Percentiles rank a stretch among this genome's conserved stretches.
phyloP scores from a whole-genome alignment of 139 green algal species.

The Picochlorum sp. region DNA sequence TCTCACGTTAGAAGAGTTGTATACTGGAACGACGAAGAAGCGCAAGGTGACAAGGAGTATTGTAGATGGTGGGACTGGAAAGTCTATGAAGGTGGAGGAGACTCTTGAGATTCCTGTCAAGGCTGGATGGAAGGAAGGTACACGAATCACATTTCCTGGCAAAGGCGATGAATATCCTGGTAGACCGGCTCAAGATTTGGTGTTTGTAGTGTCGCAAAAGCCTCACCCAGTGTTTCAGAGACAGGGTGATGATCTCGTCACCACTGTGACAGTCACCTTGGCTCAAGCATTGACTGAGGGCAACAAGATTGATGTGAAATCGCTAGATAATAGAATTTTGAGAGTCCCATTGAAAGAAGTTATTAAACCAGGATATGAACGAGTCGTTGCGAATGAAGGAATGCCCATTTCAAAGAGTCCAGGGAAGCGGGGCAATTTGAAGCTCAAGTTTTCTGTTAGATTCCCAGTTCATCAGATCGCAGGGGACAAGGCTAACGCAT shows the following conservation, averaged over 20 bases:
- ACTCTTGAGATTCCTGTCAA: conserved; percentile 81
- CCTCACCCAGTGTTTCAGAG: conserved; percentile 66
- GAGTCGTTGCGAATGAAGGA: conserved; percentile 39
- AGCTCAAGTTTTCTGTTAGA: conserved; percentile 56
- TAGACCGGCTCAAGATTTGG: conserved; percentile 62
- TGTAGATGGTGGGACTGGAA: conserved; percentile 23
- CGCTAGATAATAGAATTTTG: conserved; percentile 49
- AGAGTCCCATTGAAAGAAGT: conserved; percentile 36
- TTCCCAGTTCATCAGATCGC: conserved; percentile 42
- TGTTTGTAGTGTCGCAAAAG: conserved; percentile 81
- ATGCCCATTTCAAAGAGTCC: conserved; percentile 67
- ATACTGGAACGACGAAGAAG: conserved; percentile 53
- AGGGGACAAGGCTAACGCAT: conserved; percentile 3
- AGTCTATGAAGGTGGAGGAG: conserved; percentile 49
- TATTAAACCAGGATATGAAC: conserved; percentile 20
- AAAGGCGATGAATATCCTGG: conserved; percentile 77
- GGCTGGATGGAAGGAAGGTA: conserved; percentile 90
- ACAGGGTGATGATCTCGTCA: conserved; percentile 75
- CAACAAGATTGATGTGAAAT: conserved; percentile 36
- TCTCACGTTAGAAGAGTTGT: conserved; percentile 42
- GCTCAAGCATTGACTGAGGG: conserved; percentile 19
- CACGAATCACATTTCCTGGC: conserved; percentile 78
- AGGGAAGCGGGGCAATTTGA: conserved; percentile 53
- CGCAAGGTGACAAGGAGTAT: conserved; percentile 36
- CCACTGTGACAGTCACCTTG: conserved; percentile 19